phyloP scores from a whole-genome alignment of 345 rosid genomes.

The Gossypium herbaceum region DNA sequence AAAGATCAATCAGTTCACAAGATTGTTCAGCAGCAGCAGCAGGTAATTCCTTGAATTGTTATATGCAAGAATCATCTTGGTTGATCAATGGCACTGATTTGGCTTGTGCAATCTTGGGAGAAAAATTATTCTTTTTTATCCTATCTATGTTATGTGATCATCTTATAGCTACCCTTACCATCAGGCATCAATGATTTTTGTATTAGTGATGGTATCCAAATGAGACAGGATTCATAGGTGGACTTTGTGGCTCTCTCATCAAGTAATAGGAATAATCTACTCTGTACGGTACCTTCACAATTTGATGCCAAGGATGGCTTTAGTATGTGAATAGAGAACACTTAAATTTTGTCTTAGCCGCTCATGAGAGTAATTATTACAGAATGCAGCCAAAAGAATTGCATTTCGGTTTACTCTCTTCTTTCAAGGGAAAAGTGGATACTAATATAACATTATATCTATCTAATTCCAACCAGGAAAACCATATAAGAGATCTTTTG shows the following conservation, averaged over 20 bases:
- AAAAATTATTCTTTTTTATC: not conserved
- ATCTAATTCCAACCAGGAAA: slow-evolving; percentile 28
- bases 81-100: not conserved
- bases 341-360: not conserved
- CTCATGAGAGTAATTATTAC: not conserved
- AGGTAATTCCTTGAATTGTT: slow-evolving; percentile 31
- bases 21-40: slow-evolving; percentile 24
- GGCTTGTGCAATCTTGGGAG: not conserved
- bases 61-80: slow-evolving; percentile 9
- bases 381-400: not conserved
- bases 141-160: not conserved
- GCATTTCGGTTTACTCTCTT: not conserved
- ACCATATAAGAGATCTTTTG: slow-evolving; percentile 23
- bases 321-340: not conserved
- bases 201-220: not conserved
- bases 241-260: not conserved
- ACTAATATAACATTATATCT: not conserved
- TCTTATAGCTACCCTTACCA: not conserved
- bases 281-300: not conserved
- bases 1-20: slow-evolving; percentile 25
- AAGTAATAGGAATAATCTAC: not conserved
- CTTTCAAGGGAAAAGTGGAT: not conserved
- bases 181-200: not conserved
- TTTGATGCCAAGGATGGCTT: not conserved
- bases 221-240: not conserved